These are phyloP conservation scores for Warburgia ugandensis DNA, from an alignment of 164 flowering plant genomes.

Conservation along the genomic window DNA sequence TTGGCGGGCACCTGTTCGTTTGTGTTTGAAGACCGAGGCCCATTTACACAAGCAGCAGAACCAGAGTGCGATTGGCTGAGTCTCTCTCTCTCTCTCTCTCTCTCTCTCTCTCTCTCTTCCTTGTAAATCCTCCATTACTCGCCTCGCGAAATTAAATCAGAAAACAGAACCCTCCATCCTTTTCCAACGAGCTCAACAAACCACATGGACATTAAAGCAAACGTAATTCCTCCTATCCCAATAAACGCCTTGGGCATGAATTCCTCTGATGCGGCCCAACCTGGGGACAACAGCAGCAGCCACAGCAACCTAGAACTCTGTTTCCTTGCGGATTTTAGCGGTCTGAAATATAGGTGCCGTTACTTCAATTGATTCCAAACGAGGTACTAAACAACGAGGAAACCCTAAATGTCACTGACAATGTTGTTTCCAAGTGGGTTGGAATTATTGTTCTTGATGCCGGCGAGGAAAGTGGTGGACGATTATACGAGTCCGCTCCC, in stretches of 20 bases:
- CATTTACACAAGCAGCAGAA: too few species aligned
- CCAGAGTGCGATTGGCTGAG: not conserved
- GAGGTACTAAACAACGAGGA: slow-evolving; percentile 40
- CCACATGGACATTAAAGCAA: slow-evolving; percentile 9
- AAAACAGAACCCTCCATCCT: slow-evolving; percentile 4
- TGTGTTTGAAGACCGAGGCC: too few species aligned
- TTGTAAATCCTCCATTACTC: slow-evolving; percentile 15
- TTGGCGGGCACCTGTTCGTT: too few species aligned
- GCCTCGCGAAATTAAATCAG: slow-evolving; percentile 8
- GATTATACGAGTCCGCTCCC: slow-evolving; percentile 75
- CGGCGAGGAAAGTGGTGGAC: slow-evolving; percentile 43
- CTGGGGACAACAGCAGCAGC: slow-evolving; percentile 11
- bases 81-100: not conserved
- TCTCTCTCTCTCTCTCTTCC: slow-evolving; percentile 21
- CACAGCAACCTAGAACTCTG: slow-evolving; percentile 37
- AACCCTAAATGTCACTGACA: slow-evolving; percentile 42
- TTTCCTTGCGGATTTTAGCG: slow-evolving; percentile 88
- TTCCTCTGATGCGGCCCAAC: slow-evolving; percentile 8
- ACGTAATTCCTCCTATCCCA: not conserved
- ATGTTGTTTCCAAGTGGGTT: slow-evolving; percentile 54
- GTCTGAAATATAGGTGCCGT: slow-evolving; percentile 75
- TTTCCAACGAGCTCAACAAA: slow-evolving; percentile 1
- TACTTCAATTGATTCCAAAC: slow-evolving; percentile 45
- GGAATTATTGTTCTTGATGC: slow-evolving; percentile 64
- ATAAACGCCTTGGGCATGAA: slow-evolving; percentile 11